A percentile compares a stretch with the other conserved stretches of the same genome.
These are phyloP conservation scores for Myriosclerotinia scirpicola DNA, from an alignment of 2,329 filamentous ascomycete species.

Conservation along the genomic window DNA sequence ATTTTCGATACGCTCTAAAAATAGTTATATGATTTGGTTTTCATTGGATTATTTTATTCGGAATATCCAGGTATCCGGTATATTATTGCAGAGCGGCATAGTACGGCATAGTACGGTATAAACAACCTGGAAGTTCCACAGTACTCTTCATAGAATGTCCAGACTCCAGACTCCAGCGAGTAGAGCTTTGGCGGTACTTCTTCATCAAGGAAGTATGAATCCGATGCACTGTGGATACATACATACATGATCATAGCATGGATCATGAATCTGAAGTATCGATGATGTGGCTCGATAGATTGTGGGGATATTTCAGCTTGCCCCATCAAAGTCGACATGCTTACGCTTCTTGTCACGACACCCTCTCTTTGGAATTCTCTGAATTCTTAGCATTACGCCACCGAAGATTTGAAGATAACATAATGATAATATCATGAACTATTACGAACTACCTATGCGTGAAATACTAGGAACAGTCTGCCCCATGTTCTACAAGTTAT, in stretches of 20 bases:
- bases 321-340: neutral
- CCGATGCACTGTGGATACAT: neutral
- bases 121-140: too few relatives aligned
- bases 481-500: neutral
- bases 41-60: too few relatives aligned
- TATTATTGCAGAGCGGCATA: too few relatives aligned
- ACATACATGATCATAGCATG: conserved; percentile 3
- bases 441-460: neutral
- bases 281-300: neutral
- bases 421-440: neutral
- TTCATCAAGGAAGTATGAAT: neutral
- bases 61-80: too few relatives aligned
- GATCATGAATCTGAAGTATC: neutral
- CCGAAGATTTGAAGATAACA: neutral
- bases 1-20: too few relatives aligned
- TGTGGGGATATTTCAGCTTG: neutral
- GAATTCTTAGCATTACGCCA: neutral
- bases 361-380: neutral
- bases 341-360: neutral
- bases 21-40: too few relatives aligned
- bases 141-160: neutral
- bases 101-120: too few relatives aligned
- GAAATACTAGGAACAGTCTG: neutral
- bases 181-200: neutral
- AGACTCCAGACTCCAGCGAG: neutral